phyloP scores from a whole-genome alignment of 805 yeast species.

The Myxozyma lipomycoides region DNA sequence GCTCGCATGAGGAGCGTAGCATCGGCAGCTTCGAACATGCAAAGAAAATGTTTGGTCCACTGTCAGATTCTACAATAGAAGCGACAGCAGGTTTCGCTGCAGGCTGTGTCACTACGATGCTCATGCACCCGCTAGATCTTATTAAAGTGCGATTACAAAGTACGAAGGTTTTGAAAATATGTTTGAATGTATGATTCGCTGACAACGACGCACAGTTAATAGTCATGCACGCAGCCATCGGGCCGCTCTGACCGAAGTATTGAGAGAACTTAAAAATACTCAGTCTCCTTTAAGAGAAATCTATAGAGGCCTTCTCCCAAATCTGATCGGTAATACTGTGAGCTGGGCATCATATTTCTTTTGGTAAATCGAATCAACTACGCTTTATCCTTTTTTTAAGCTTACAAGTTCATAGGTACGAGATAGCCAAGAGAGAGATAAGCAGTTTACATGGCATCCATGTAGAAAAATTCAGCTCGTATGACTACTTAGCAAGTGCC shows the following conservation, averaged over 20 bases:
- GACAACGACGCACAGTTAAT: constrained; percentile 8
- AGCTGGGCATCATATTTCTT: constrained; percentile 91
- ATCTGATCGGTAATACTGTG: constrained; percentile 72
- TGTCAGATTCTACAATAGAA: constrained; percentile 42
- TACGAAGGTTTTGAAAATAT: constrained; percentile 1
- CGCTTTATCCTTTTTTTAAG: neutral
- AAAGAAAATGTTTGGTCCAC: no score
- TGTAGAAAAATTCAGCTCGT: constrained; percentile 38
- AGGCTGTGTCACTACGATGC: constrained; percentile 72
- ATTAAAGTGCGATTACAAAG: constrained; percentile 76
- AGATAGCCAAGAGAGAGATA: constrained; percentile 8
- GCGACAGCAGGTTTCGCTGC: constrained; percentile 70
- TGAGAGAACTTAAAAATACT: constrained; percentile 11
- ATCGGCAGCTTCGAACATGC: no score
- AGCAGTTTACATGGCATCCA: neutral
- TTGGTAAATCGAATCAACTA: constrained; percentile 49
- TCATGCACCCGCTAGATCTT: constrained; percentile 87
- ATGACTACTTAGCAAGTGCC: constrained; percentile 52
- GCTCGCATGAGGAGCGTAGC: no score
- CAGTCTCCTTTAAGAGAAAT: constrained; percentile 34
- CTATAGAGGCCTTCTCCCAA: constrained; percentile 78
- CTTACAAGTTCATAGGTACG: constrained; percentile 14
- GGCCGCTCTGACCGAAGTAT: constrained; percentile 11
- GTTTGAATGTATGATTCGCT: neutral
- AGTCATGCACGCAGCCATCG: constrained; percentile 3